Evolutionary conservation across 1,284 basidiomycete genomes (phyloP).

Genomic region (Dichomitus squalens): DNA sequence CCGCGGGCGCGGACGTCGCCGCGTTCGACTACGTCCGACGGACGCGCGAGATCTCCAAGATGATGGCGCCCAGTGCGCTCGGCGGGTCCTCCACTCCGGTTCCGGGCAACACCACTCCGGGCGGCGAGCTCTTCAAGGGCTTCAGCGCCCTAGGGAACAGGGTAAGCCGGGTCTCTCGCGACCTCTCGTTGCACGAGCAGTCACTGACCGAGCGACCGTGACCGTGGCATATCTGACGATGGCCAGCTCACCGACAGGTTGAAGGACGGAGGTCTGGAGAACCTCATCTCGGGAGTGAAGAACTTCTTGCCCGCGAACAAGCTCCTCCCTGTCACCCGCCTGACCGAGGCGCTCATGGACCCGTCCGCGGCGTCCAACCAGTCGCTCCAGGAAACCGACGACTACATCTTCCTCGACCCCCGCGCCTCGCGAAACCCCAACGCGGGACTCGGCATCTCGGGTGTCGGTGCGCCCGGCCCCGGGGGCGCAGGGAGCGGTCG

Average conservation of each 20-base stretch:
- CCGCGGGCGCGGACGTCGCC: conserved; percentile 77
- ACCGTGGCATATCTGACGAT: not conserved
- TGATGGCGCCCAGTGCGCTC: conserved; percentile 58
- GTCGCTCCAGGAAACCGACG: conserved; percentile 94
- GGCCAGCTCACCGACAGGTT: conserved; percentile 85
- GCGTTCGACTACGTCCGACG: conserved; percentile 94
- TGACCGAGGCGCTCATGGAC: conserved; percentile 97
- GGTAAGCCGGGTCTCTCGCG: conserved; percentile 48
- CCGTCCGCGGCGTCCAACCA: conserved; percentile 90
- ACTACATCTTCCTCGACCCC: conserved; percentile 94
- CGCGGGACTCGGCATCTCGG: conserved; percentile 51
- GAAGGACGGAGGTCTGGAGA: conserved; percentile 94
- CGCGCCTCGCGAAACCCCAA: conserved; percentile 66
- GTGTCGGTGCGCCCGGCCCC: conserved; percentile 44
- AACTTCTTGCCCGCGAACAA: conserved; percentile 98
- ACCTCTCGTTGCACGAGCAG: not conserved
- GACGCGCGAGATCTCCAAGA: conserved; percentile 88
- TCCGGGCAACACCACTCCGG: conserved; percentile 65
- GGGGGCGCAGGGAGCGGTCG: conserved; percentile 47
- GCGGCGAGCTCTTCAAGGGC: conserved; percentile 84
- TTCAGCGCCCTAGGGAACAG: conserved; percentile 92
- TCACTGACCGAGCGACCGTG: not conserved
- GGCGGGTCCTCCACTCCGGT: conserved; percentile 78
- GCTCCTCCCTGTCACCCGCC: conserved; percentile 88
- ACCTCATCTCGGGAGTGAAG: conserved; percentile 96